Evolutionary conservation across 805 yeast species (phyloP).

Genomic region (Tetrapisispora iriomotensis): DNA sequence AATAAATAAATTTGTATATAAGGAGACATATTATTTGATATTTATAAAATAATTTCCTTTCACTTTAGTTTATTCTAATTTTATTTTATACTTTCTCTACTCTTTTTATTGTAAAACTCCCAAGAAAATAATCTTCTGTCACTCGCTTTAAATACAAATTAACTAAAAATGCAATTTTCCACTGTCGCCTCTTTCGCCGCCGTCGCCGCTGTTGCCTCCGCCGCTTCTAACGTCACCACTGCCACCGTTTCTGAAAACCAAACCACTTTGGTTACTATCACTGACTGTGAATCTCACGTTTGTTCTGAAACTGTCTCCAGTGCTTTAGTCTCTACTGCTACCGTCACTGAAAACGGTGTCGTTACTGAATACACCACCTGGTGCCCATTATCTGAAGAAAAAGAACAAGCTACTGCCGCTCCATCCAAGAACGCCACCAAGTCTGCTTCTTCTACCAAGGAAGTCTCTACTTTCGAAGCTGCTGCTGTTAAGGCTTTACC

Average conservation of each 20-base stretch:
- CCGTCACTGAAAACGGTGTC: slow-evolving; percentile 28
- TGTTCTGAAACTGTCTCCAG: slow-evolving; percentile 29
- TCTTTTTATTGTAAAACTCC: slow-evolving; percentile 1
- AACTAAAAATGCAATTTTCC: slow-evolving; percentile 31
- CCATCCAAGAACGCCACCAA: slow-evolving; percentile 6
- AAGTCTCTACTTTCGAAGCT: slow-evolving; percentile 31
- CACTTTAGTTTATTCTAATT: background rate
- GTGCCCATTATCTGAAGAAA: slow-evolving; percentile 22
- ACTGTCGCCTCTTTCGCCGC: slow-evolving; percentile 32
- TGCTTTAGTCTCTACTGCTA: slow-evolving; percentile 30
- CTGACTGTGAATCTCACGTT: slow-evolving; percentile 27
- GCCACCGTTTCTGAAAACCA: slow-evolving; percentile 15
- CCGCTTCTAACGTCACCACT: slow-evolving; percentile 21
- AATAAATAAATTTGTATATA: too few species aligned
- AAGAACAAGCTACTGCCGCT: slow-evolving; percentile 15
- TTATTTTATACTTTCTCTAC: background rate
- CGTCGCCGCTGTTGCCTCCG: slow-evolving; percentile 25
- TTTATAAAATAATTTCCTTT: background rate
- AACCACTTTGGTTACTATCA: slow-evolving; percentile 31
- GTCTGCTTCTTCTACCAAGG: slow-evolving; percentile 18
- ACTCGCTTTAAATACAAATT: slow-evolving; percentile 17
- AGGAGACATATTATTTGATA: background rate
- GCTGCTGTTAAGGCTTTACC: slow-evolving; percentile 38
- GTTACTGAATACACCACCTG: slow-evolving; percentile 32
- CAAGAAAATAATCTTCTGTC: slow-evolving; percentile 23